phyloP scores from a whole-genome alignment of 2,329 filamentous ascomycete genomes.

The Apiospora saccharicola region DNA sequence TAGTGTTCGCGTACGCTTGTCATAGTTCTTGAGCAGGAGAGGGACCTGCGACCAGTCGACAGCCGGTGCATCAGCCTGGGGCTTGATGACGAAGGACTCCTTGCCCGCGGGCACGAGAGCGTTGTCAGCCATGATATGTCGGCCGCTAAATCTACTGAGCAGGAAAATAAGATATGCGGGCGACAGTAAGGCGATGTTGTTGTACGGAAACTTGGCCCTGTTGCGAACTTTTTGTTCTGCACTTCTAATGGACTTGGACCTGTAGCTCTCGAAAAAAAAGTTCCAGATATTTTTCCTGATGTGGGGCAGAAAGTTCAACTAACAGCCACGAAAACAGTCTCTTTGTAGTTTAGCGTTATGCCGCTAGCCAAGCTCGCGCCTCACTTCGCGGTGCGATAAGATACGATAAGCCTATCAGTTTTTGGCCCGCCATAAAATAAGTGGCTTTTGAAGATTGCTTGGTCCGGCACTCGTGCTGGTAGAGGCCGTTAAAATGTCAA shows the following conservation, averaged over 20 bases:
- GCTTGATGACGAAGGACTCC: slow-evolving; percentile 89
- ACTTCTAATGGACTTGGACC: slow-evolving; percentile 2
- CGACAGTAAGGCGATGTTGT: slow-evolving; percentile 21
- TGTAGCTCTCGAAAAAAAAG: slow-evolving; percentile 22
- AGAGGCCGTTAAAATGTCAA: no score
- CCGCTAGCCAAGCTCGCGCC: slow-evolving; percentile 11
- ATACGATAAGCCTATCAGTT: not conserved
- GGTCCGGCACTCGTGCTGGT: no score
- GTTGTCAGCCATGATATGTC: slow-evolving; percentile 20
- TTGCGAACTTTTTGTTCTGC: slow-evolving; percentile 22
- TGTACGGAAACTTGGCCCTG: slow-evolving; percentile 2
- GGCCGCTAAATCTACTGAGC: slow-evolving; percentile 18
- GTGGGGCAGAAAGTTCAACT: slow-evolving; percentile 7
- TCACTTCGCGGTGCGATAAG: not conserved
- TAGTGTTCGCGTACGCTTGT: slow-evolving; percentile 72
- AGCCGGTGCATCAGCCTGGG: slow-evolving; percentile 78
- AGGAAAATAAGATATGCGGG: slow-evolving; percentile 21
- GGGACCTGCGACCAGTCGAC: slow-evolving; percentile 92
- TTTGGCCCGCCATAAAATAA: not conserved
- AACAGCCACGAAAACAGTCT: slow-evolving; percentile 17
- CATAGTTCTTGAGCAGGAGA: slow-evolving; percentile 94
- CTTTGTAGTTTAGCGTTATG: not conserved
- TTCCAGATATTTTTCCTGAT: slow-evolving; percentile 20
- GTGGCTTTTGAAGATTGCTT: not conserved
- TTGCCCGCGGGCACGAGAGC: slow-evolving; percentile 39